These are phyloP conservation scores for Coemansia interrupta DNA, from an alignment of 192 early-diverging fungal species.

Conservation along the genomic window DNA sequence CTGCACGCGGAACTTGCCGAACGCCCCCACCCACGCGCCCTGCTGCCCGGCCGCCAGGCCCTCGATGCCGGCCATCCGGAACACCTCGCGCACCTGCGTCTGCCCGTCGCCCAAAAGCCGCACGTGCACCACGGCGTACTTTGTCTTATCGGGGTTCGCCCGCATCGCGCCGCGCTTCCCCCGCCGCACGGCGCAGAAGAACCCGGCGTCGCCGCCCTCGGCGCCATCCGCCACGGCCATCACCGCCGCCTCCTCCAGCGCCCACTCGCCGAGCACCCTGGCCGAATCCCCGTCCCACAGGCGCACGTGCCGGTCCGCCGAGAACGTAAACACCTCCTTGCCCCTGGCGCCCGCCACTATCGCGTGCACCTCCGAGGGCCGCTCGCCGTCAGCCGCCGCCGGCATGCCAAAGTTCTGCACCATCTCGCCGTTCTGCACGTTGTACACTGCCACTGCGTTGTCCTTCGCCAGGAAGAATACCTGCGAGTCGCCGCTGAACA, in stretches of 20 bases:
- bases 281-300: slow-evolving; percentile 42
- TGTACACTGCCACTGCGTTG: slow-evolving; percentile 44
- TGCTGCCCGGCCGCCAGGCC: slow-evolving; percentile 27
- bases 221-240: slow-evolving; percentile 28
- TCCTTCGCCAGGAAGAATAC: slow-evolving; percentile 47
- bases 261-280: slow-evolving; percentile 23
- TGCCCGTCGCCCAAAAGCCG: slow-evolving; percentile 5
- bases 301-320: slow-evolving; percentile 23
- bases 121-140: slow-evolving; percentile 18
- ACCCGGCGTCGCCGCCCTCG: neutral
- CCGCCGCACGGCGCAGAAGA: slow-evolving; percentile 26
- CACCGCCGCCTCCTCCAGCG: slow-evolving; percentile 12
- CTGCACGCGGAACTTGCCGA: slow-evolving; percentile 35
- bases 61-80: slow-evolving; percentile 9
- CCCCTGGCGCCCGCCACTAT: slow-evolving; percentile 14
- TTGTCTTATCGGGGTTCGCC: slow-evolving; percentile 9
- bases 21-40: slow-evolving; percentile 41
- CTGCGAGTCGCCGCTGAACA: slow-evolving; percentile 49
- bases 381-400: slow-evolving; percentile 1
- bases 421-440: slow-evolving; percentile 47
- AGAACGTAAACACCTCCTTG: slow-evolving; percentile 39
- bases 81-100: slow-evolving; percentile 7
- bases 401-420: slow-evolving; percentile 40
- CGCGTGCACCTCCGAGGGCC: slow-evolving; percentile 21
- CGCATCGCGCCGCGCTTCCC: neutral